Percentiles rank a stretch among this genome's conserved stretches.
phyloP scores from a whole-genome alignment of 768 basidiomycete species.

The Mycena rosella region DNA sequence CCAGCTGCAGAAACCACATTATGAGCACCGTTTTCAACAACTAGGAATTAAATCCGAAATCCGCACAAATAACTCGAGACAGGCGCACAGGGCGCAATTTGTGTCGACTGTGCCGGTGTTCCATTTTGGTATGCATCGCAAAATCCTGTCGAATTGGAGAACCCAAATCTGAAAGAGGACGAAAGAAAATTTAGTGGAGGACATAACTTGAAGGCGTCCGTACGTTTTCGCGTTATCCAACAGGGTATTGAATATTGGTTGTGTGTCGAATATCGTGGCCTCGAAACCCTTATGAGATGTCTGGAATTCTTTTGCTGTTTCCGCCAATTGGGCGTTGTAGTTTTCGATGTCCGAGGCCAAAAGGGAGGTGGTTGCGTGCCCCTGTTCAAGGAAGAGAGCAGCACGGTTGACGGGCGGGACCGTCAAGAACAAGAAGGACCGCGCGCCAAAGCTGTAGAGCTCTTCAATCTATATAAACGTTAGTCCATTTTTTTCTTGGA shows the following conservation, averaged over 20 bases:
- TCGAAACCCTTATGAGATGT: slow-evolving; percentile 57
- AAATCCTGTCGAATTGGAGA: slow-evolving; percentile 69
- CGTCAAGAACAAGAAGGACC: slow-evolving; percentile 72
- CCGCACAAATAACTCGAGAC: slow-evolving; percentile 73
- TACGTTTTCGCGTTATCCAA: slow-evolving; percentile 61
- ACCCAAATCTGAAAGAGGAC: slow-evolving; percentile 58
- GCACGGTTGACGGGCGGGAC: slow-evolving; percentile 72
- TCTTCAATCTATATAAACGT: slow-evolving; percentile 56
- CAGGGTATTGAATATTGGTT: slow-evolving; percentile 69
- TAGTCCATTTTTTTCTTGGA: slow-evolving; percentile 19
- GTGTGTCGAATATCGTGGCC: slow-evolving; percentile 66
- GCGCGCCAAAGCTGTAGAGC: slow-evolving; percentile 62
- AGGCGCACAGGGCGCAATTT: slow-evolving; percentile 69
- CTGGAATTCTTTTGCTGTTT: slow-evolving; percentile 55
- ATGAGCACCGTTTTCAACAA: not conserved
- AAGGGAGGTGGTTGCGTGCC: slow-evolving; percentile 49
- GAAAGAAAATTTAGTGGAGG: not conserved
- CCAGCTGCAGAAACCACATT: slow-evolving; percentile 57
- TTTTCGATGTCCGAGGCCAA: slow-evolving; percentile 54
- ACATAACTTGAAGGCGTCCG: not conserved
- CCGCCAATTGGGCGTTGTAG: slow-evolving; percentile 64
- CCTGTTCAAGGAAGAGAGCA: slow-evolving; percentile 60
- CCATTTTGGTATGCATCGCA: slow-evolving; percentile 72
- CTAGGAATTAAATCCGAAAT: not conserved
- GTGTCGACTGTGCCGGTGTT: slow-evolving; percentile 64